These are phyloP conservation scores for Lactarius akahatsu DNA, from an alignment of 768 basidiomycete species.

Conservation along the genomic window DNA sequence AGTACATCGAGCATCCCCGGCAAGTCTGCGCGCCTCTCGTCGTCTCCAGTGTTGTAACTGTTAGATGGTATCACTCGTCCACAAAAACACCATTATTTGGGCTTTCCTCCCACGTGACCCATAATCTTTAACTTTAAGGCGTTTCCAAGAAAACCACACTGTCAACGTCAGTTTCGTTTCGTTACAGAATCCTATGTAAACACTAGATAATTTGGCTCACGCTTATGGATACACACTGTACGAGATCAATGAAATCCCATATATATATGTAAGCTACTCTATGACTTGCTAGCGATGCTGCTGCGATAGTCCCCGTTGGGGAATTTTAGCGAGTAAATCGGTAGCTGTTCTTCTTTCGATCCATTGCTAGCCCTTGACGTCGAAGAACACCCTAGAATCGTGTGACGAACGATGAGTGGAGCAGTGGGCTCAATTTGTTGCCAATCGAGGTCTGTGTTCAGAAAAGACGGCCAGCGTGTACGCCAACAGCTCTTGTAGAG, in stretches of 20 bases:
- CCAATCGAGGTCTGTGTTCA: neutral
- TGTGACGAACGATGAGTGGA: neutral
- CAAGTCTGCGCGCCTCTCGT: constrained; percentile 36
- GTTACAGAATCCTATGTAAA: neutral
- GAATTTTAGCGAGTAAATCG: neutral
- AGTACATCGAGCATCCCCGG: constrained; percentile 16
- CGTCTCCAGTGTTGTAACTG: constrained; percentile 36
- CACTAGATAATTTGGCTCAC: neutral
- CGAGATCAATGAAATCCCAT: neutral
- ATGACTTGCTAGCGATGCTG: neutral
- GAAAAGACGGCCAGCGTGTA: neutral
- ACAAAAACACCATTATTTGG: constrained; percentile 36
- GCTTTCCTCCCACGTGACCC: constrained; percentile 34
- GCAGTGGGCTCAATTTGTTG: neutral
- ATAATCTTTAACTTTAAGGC: too few species aligned
- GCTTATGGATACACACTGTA: neutral
- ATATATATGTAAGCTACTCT: neutral
- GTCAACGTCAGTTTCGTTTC: too few species aligned
- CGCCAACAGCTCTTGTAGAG: neutral
- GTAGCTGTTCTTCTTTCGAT: neutral
- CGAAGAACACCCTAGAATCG: neutral
- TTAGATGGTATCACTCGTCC: constrained; percentile 21
- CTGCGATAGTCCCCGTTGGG: neutral
- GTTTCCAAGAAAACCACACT: too few species aligned
- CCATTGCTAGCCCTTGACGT: neutral